phyloP scores from a whole-genome alignment of 805 yeast genomes.

The Ascoidea tarda region DNA sequence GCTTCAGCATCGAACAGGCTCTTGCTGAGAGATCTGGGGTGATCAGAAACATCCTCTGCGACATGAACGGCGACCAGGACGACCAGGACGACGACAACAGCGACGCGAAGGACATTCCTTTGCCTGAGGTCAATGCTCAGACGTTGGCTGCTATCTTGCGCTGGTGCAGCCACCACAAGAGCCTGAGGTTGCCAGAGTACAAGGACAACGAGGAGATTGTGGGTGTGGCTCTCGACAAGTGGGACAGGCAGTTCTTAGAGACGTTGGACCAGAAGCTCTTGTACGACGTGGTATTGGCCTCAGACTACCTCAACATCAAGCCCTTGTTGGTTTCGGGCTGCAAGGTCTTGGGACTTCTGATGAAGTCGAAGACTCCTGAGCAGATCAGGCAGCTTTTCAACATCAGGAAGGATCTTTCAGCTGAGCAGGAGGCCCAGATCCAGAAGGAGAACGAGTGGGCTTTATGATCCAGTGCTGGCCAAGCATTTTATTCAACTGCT shows the following conservation, averaged over 20 bases:
- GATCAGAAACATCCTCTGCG: constrained; percentile 77
- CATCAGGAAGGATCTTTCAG: constrained; percentile 70
- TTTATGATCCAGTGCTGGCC: not conserved
- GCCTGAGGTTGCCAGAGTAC: constrained; percentile 60
- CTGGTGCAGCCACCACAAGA: constrained; percentile 93
- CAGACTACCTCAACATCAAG: constrained; percentile 62
- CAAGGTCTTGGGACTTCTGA: constrained; percentile 73
- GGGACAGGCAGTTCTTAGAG: constrained; percentile 90
- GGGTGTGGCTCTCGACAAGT: constrained; percentile 80
- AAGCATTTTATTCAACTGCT: too few species aligned
- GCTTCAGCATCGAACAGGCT: constrained; percentile 59
- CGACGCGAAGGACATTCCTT: constrained; percentile 68
- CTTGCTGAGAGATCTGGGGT: constrained; percentile 81
- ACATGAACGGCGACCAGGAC: constrained; percentile 22
- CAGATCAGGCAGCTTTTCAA: constrained; percentile 70
- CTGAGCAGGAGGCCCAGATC: constrained; percentile 81
- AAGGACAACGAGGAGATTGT: constrained; percentile 76
- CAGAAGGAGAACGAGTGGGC: constrained; percentile 88
- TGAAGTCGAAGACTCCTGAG: constrained; percentile 66
- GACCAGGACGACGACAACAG: constrained; percentile 39
- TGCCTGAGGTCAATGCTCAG: constrained; percentile 79
- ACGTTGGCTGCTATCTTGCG: constrained; percentile 85
- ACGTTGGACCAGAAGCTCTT: constrained; percentile 69
- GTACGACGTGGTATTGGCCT: constrained; percentile 70
- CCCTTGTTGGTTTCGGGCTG: constrained; percentile 70